Evolutionary conservation across 768 basidiomycete species (phyloP).

Genomic region (Hericium erinaceus): DNA sequence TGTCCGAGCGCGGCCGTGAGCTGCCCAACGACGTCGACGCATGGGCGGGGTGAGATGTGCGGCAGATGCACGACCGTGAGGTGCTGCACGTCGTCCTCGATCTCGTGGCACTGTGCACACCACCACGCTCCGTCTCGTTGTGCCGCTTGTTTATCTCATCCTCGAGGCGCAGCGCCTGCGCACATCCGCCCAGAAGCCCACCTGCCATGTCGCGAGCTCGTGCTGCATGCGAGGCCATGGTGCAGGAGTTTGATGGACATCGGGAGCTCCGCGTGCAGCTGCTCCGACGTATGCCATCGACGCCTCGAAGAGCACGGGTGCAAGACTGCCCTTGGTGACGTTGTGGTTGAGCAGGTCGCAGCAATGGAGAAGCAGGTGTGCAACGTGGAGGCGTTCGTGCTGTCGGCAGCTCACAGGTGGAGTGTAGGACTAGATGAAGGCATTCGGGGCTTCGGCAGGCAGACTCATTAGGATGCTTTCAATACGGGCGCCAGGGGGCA

Average conservation of each 20-base stretch:
- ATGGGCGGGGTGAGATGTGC: neutral
- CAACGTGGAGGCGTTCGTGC: no score
- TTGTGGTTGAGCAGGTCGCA: slow-evolving; percentile 61
- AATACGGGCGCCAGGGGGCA: no score
- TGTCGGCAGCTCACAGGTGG: no score
- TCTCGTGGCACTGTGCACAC: slow-evolving; percentile 58
- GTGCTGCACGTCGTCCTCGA: slow-evolving; percentile 37
- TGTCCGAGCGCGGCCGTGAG: no score
- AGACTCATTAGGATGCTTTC: no score
- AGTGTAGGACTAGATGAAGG: no score
- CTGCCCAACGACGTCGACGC: neutral
- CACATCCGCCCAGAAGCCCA: slow-evolving; percentile 49
- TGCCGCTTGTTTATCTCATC: slow-evolving; percentile 44
- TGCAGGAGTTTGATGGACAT: slow-evolving; percentile 48
- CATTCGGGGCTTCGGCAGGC: no score
- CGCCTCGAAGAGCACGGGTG: slow-evolving; percentile 57
- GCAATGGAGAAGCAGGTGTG: no score
- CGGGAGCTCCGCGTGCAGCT: slow-evolving; percentile 66
- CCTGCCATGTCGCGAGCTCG: slow-evolving; percentile 50
- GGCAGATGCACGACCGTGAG: slow-evolving; percentile 28
- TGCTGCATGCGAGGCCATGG: slow-evolving; percentile 42
- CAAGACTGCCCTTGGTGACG: slow-evolving; percentile 55
- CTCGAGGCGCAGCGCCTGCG: slow-evolving; percentile 32
- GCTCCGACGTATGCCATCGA: slow-evolving; percentile 71
- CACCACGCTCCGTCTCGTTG: slow-evolving; percentile 63